phyloP scores from a whole-genome alignment of 805 yeast species.

The Kodamaea neixiangensis region DNA sequence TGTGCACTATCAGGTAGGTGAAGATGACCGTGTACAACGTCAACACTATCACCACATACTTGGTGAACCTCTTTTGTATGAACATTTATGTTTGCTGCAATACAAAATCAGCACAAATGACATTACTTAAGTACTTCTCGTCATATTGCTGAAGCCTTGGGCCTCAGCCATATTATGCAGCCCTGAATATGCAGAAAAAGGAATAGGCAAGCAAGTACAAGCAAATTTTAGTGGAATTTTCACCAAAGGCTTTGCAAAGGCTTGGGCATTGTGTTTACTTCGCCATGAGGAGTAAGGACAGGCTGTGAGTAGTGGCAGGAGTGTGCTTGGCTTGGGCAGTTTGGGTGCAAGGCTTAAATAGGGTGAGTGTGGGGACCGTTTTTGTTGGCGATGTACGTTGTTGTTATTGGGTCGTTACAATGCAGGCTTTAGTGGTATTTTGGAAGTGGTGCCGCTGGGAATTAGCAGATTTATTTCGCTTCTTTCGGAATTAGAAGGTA shows the following conservation, averaged over 20 bases:
- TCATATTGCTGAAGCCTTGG: neutral
- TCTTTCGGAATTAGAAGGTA: too few species aligned
- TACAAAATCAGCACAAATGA: neutral
- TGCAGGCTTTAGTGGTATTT: too few species aligned
- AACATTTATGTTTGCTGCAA: neutral
- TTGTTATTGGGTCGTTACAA: too few species aligned
- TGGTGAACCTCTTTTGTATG: neutral
- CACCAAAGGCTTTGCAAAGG: too few species aligned
- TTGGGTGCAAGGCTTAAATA: neutral
- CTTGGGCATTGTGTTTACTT: neutral
- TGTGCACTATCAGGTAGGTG: conserved; percentile 5
- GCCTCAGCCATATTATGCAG: neutral
- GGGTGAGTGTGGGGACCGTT: too few species aligned
- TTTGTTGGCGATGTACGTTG: too few species aligned
- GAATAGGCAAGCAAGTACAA: neutral
- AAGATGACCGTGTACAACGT: neutral
- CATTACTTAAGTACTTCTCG: neutral
- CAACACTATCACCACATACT: conserved; percentile 1
- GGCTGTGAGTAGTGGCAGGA: neutral
- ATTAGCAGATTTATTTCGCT: too few species aligned
- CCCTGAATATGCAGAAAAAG: neutral
- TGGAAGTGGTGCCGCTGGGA: too few species aligned
- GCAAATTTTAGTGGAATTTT: neutral
- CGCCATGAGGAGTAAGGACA: neutral
- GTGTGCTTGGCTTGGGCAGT: conserved; percentile 5